A percentile compares a stretch with the other conserved stretches of the same genome.
Conservation (phyloP, 2,329 filamentous ascomycete genomes). For the Pseudocercospora vitis region DNA sequence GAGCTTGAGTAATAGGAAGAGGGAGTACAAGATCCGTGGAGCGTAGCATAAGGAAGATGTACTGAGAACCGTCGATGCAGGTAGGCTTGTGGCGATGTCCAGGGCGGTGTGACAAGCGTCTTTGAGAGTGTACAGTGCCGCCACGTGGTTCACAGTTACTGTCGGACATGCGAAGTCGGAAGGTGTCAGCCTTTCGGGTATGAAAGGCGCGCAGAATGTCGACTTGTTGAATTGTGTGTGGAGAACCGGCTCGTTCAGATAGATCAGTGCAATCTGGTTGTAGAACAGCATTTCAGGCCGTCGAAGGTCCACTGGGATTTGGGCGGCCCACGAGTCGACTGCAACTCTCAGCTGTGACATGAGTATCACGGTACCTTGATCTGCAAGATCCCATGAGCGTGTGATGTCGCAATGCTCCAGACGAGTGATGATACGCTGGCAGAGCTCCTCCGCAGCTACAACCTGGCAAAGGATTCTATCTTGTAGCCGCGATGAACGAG, state of each 20-base stretch:
- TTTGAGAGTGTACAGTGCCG: constrained; percentile 20
- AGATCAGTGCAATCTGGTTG: constrained; percentile 21
- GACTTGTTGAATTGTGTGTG: constrained; percentile 28
- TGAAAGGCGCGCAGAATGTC: constrained; percentile 25
- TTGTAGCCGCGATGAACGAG: background rate
- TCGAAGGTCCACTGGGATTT: constrained; percentile 3
- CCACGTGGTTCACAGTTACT: constrained; percentile 21
- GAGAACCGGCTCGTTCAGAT: constrained; percentile 26
- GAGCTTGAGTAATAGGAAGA: constrained; percentile 22
- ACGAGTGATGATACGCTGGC: constrained; percentile 14
- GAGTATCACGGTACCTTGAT: background rate
- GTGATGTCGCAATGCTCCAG: constrained; percentile 16
- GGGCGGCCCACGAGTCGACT: constrained; percentile 19
- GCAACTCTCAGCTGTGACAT: constrained; percentile 18
- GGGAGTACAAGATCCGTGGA: constrained; percentile 20
- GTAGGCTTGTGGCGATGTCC: constrained; percentile 13
- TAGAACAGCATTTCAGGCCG: constrained; percentile 17
- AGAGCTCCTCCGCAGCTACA: constrained; percentile 16
- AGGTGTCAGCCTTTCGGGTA: constrained; percentile 21
- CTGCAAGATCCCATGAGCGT: constrained; percentile 10
- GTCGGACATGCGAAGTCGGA: constrained; percentile 25
- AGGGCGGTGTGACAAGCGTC: constrained; percentile 22
- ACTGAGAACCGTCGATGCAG: background rate
- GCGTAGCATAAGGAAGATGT: constrained; percentile 18
- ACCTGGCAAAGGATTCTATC: constrained; percentile 23